Evolutionary conservation across 768 basidiomycete genomes (phyloP), one percentile per base, ranked within the genome.

Genomic region (Mycena albidolilacea): DNA sequence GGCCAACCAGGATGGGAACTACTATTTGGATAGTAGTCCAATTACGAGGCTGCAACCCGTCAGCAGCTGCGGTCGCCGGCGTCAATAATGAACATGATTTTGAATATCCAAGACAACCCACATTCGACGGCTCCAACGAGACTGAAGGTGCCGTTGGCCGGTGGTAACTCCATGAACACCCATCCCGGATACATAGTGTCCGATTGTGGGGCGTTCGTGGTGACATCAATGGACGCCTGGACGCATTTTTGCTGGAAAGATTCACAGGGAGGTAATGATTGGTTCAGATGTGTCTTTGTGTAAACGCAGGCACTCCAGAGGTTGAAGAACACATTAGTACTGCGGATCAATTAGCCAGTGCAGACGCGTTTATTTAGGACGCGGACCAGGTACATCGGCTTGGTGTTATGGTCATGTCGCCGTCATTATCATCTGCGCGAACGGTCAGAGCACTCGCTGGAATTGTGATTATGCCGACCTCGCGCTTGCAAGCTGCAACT

Each of bases 321-420:
- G 37, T 75, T 75, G 64, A 75, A 72, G 64, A 41, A 72, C 2
- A 72, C 44, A 52, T 75, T 75, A 54, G 74, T 69, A 69, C 72
- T 67, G 35, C n/a, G 12, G 23, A 39, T 39, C 37, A 50, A 64
- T 72, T 19, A 68, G 66, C 23, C 15, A 10, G 23, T 8, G 21
- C n/a, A 5, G 37, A 35, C 41, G 65, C 41, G 52, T 7, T 30
- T 19, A 30, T 62, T 41, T 69, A 15, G 48, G 15, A 19, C 12
- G 60, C 72, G 57, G 37, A 73, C 72, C 74, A 76, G 39, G 50
- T 73, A 59, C 75, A 76, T 6, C 23, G 10, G 9, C 62, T 71
- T 17, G 68, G 57, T 23, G 37, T 60, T 23, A 37, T 52, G 38
- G 21, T 73, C 58, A 48, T 37, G 39, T 64, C 43, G 23, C 58